Base-by-base conservation (phyloP, 768 basidiomycete species). In the Kwoniella heveanensis region DNA sequence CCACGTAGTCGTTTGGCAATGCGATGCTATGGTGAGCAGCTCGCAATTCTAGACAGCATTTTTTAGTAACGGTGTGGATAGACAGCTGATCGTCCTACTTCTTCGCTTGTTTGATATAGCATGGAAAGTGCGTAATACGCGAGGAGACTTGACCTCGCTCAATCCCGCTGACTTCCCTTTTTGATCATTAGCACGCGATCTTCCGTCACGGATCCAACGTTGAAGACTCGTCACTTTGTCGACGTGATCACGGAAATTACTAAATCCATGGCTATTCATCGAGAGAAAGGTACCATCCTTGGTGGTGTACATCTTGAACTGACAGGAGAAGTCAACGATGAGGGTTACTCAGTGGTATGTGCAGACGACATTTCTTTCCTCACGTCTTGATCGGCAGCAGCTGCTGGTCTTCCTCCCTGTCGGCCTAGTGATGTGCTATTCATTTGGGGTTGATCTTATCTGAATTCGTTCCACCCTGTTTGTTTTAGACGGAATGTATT, bases 61-160 rank as follows among this genome's bases (percentile, higher is more conserved):
- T n/a, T n/a, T n/a, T n/a, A n/a, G n/a, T 8, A 44, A 44, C 39
- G 39, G 46, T 29, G 37, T 39, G 15, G n/a, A 37, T 6, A 48
- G 9, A 25, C 3, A 47, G 19, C 22, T 49, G 17, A 44, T 17
- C 4, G 15, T 44, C 17, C 19, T 8, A 3, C 17, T 19, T 44
- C 49, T n/a, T 36, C 47, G 56, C 29, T 27, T 19, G 9, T 56
- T 46, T 56, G n/a, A 29, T 47, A 15, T 39, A 74, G 73, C 95
- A 98, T 71, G 95, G 94, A 82, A 96, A 97, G 92, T 92, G 74
- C 71, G 90, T 84, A 3, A n/a, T n/a, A n/a, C n/a, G n/a, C n/a
- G n/a, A n/a, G n/a, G n/a, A n/a, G n/a, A n/a, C n/a, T n/a, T n/a
- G n/a, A n/a, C n/a, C n/a, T n/a, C n/a, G n/a, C n/a, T n/a, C n/a